Percentiles rank a stretch among this genome's conserved stretches.
These are phyloP conservation scores for Stephania cephalantha DNA, from an alignment of 164 flowering plant species.

Conservation along the genomic window DNA sequence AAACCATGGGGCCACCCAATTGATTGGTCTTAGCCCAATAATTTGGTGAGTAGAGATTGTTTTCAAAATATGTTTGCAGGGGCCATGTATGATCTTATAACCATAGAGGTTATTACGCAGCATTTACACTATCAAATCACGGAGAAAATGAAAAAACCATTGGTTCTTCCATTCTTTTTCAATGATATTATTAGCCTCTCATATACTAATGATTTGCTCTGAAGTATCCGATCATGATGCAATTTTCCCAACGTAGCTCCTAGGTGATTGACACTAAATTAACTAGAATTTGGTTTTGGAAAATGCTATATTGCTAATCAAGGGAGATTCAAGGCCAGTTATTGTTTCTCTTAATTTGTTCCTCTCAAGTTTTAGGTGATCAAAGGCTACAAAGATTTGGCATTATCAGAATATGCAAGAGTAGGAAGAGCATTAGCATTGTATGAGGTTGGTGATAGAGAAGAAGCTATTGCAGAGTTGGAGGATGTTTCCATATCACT, in stretches of 20 bases:
- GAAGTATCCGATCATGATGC: background rate
- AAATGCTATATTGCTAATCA: background rate
- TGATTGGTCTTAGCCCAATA: too few species aligned
- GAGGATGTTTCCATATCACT: slow-evolving; percentile 68
- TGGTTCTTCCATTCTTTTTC: too few species aligned
- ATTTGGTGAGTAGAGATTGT: too few species aligned
- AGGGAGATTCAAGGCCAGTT: background rate
- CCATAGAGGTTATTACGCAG: too few species aligned
- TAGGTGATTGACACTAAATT: background rate
- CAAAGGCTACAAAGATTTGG: slow-evolving; percentile 52
- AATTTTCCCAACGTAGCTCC: background rate
- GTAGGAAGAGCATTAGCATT: slow-evolving; percentile 63
- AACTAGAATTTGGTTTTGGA: background rate
- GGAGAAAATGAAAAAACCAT: too few species aligned
- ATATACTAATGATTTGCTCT: background rate
- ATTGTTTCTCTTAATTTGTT: background rate
- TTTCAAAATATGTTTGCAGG: too few species aligned
- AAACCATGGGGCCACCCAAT: too few species aligned
- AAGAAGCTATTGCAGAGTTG: slow-evolving; percentile 64
- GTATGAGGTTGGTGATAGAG: slow-evolving; percentile 64
- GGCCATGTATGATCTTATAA: too few species aligned
- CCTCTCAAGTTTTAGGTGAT: slow-evolving; percentile 33
- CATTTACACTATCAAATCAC: too few species aligned
- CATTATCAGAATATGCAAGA: slow-evolving; percentile 60
- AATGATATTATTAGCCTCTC: too few species aligned